phyloP scores from a whole-genome alignment of 2,329 filamentous ascomycete genomes.

The Davidsoniella virescens region DNA sequence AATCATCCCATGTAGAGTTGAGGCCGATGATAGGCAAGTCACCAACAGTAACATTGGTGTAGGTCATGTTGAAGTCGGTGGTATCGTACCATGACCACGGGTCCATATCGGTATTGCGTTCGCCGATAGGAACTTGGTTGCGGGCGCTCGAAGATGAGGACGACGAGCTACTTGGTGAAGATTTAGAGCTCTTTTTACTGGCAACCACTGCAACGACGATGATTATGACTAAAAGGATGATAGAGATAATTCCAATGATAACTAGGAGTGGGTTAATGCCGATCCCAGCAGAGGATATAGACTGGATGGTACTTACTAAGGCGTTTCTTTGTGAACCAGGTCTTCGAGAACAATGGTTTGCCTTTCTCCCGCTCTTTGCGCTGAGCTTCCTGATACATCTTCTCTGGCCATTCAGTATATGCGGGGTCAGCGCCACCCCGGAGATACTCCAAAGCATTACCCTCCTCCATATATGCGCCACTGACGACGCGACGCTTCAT shows the following conservation, averaged over 20 bases:
- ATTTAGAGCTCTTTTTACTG: slow-evolving; percentile 50
- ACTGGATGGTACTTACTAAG: slow-evolving; percentile 25
- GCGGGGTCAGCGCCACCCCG: slow-evolving; percentile 30
- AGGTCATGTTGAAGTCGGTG: slow-evolving; percentile 82
- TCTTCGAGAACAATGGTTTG: slow-evolving; percentile 5
- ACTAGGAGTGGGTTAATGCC: slow-evolving; percentile 21
- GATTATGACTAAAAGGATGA: slow-evolving; percentile 47
- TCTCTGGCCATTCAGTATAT: slow-evolving; percentile 34
- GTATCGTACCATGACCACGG: slow-evolving; percentile 89
- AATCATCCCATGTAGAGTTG: slow-evolving; percentile 73
- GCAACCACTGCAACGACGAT: slow-evolving; percentile 51
- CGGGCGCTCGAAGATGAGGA: slow-evolving; percentile 26
- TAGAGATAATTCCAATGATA: slow-evolving; percentile 37
- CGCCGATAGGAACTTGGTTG: slow-evolving; percentile 44
- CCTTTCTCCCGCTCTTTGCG: slow-evolving; percentile 25
- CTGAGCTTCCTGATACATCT: slow-evolving; percentile 15
- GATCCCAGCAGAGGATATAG: not conserved
- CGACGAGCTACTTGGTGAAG: not conserved
- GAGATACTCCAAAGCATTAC: slow-evolving; percentile 25
- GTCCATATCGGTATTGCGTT: slow-evolving; percentile 63
- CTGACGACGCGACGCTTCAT: slow-evolving; percentile 51
- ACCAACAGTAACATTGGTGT: slow-evolving; percentile 70
- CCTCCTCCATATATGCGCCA: slow-evolving; percentile 53
- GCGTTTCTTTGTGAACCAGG: slow-evolving; percentile 17
- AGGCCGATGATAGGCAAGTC: slow-evolving; percentile 85